Evolutionary conservation across 2,329 filamentous ascomycete species (phyloP), one percentile per base, ranked within the genome.

Genomic region (Penicillium sp.): DNA sequence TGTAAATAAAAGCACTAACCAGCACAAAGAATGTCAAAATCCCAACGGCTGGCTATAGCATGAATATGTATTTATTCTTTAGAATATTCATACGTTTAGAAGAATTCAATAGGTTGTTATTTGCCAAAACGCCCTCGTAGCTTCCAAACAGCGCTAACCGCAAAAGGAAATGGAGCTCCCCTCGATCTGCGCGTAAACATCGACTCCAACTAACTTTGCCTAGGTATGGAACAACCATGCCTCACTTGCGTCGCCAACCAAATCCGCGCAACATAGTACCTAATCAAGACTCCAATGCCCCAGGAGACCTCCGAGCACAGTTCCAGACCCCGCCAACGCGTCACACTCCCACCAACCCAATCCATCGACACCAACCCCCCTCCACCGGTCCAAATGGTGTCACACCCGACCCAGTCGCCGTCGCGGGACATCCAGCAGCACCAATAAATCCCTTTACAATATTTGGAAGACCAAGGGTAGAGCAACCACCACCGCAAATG

Each of bases 271-370:
- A 59, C 22, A 44, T 44, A 32, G 39, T 45, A 24, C 52, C 45
- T 5, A 51, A 50, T 40, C 53, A 66, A 58, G 58, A 55, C 24
- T n/a, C 53, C 5, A 61, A 53, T 32, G 47, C 47, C 8, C 48
- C 59, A 8, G 49, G 53, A 18, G 57, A 52, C 26, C 59, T 65
- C 14, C 64, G 62, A 50, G 50, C 61, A 2, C 70, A 73, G 53
- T 73, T 70, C 49, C 69, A 71, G 18, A 73, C 70, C 10, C 70
- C 70, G 10, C 69, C 70, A 1, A 60, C 69, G 10, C 65, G 66
- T 31, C 63, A 61, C 16, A 68, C 66, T 14, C 70, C 60, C 37
- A 59, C 62, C 35, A 64, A 63, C 42, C 64, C 61, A 57, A 64
- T 66, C 10, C 66, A 67, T 26, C 59, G 63, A 10, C 63, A 60